Evolutionary conservation across 2,329 filamentous ascomycete species (phyloP), one percentile per base, ranked within the genome.

Genomic region (Periconia digitata): DNA sequence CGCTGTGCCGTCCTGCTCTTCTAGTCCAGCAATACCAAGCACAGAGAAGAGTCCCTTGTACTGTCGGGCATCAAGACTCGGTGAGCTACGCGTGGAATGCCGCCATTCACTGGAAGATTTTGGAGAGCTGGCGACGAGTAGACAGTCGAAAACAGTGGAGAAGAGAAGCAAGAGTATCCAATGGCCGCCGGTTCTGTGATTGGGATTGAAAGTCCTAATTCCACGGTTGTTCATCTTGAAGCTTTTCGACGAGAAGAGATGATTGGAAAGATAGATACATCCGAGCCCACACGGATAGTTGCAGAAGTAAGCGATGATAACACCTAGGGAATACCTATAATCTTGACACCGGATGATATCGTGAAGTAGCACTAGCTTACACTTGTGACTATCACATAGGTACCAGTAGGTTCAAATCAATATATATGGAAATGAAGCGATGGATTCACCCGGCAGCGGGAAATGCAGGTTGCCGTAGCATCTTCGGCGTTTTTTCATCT

Each of bases 21-120:
- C 51, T 1, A 60, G 32, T 12, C 56, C 57, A 20, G 47, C 48
- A 8, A 67, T 43, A 6, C 61, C 63, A 17, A 64, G 39, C 1
- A 66, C 54, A 8, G 58, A 53, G 37, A 59, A 59, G 34, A 55
- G 38, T 5, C 46, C 45, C 16, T 24, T 46, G 27, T 50, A 41
- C 40, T 55, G 50, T 15, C 50, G 47, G 17, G 20, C 41, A 16
- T 44, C 6, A 13, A 51, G 22, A 21, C 17, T 32, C 4, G 27
- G 27, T 32, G 27, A 10, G 4, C 10, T 32, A 32, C n/a, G 27
- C 8, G 12, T 10, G 10, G 5, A 12, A 16, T 44, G 46, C n/a
- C 23, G 16, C 20, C 38, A 23, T 13, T 47, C 16, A 17, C 10
- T 17, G 15, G 43, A 27, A 20, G 22, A 21, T 27, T 45, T 24